Conservation (phyloP, 192 early-diverging fungal genomes). For the Obelidium mucronatum region DNA sequence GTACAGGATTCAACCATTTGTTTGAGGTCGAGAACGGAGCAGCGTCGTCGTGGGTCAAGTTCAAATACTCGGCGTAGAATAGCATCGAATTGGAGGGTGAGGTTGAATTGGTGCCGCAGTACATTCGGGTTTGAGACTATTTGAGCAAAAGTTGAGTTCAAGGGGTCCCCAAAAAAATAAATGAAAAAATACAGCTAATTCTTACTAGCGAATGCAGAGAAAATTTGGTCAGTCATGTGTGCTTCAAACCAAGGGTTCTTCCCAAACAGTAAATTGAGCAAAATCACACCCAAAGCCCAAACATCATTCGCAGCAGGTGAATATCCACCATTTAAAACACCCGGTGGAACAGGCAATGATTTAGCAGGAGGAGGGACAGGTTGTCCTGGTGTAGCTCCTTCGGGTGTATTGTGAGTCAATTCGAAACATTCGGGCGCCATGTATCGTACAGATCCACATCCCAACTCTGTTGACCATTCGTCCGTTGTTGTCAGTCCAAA, state of each 20-base stretch:
- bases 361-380: conserved; percentile 61
- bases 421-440: conserved; percentile 79
- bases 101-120: conserved; percentile 48
- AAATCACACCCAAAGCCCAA: conserved; percentile 88
- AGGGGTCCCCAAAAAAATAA: conserved; percentile 10
- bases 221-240: conserved; percentile 73
- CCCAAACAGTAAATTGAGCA: conserved; percentile 87
- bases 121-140: conserved; percentile 37
- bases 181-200: neutral
- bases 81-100: conserved; percentile 71
- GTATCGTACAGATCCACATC: conserved; percentile 88
- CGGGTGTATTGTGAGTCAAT: conserved; percentile 29
- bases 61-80: conserved; percentile 79
- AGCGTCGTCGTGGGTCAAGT: conserved; percentile 52
- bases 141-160: neutral
- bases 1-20: conserved; percentile 10
- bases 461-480: conserved; percentile 77
- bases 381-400: conserved; percentile 55
- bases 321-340: conserved; percentile 51
- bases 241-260: conserved; percentile 81
- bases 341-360: conserved; percentile 54
- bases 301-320: conserved; percentile 82
- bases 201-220: conserved; percentile 62
- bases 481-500: conserved; percentile 91
- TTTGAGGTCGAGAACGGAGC: conserved; percentile 34